Conservation (phyloP, 768 basidiomycete species). For the Serendipita indica region DNA sequence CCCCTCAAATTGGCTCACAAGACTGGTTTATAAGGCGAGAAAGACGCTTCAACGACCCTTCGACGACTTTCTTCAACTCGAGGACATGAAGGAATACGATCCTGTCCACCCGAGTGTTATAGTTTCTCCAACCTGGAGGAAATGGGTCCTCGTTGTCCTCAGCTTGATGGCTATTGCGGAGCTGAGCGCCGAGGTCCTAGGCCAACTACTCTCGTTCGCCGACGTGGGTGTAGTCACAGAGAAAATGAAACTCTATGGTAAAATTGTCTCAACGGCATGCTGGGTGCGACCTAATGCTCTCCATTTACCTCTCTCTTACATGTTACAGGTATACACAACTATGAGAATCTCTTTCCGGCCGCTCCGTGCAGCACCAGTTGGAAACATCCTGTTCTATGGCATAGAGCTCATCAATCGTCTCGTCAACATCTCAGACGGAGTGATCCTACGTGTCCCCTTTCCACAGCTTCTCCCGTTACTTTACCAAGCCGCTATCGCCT, state of each 20-base stretch:
- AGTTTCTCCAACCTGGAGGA: slow-evolving; percentile 12
- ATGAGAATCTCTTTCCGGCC: slow-evolving; percentile 1
- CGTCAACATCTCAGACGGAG: background rate
- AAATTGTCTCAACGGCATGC: too few species aligned
- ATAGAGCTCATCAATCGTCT: slow-evolving; percentile 7
- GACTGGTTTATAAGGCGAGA: background rate
- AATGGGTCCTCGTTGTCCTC: background rate
- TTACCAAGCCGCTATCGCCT: background rate
- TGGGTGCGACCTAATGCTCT: too few species aligned
- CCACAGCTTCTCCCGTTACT: background rate
- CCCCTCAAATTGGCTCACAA: background rate
- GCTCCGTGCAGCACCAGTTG: slow-evolving; percentile 8
- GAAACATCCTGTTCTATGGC: slow-evolving; percentile 10
- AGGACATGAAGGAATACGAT: slow-evolving; percentile 15
- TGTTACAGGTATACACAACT: background rate
- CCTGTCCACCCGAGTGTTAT: background rate
- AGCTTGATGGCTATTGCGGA: background rate
- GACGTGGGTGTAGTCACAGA: background rate
- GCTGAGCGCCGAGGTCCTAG: background rate
- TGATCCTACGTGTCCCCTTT: background rate
- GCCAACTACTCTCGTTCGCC: background rate
- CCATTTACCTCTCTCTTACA: too few species aligned
- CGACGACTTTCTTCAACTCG: slow-evolving; percentile 13
- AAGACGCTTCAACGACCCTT: slow-evolving; percentile 9
- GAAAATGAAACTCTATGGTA: background rate